Base-by-base conservation (phyloP, 495 filamentous ascomycete species). In the Neurospora discreta region DNA sequence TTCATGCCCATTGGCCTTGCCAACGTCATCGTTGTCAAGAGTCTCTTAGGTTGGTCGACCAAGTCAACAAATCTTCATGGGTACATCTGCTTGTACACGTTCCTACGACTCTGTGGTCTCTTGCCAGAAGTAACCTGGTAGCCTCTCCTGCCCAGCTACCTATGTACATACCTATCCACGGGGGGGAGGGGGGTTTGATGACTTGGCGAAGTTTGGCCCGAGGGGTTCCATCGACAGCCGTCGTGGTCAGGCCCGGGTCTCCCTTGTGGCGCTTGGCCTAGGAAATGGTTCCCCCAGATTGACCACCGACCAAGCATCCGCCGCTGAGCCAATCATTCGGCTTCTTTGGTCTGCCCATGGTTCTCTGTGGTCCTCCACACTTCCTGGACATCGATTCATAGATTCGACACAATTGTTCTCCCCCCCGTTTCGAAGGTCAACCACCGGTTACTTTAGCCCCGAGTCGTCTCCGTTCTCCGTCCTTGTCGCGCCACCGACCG, bases 401-500 rank as follows among this genome's bases (percentile, higher is more conserved):
- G 52, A 60, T 60, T 60, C 52, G 23, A 60, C 52, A 33, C 52
- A 60, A 33, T 60, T 60, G 26, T 60, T 60, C 26, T 23, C 46
- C n/a, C 44, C 23, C 23, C 26, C 52, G 52, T 60, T 60, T 60
- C 52, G 52, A 60, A 60, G 52, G 52, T 60, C 52, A 13, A 60
- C 52, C 13, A 60, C 52, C 52, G 52, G 52, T 60, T 60, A 30
- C 52, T 60, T 74, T 71, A 72, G 68, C 70, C 73, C 77, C 75
- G 70, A 76, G 73, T 74, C 74, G 72, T 15, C 30, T 52, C 26
- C 40, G 69, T 46, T 46, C 41, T 52, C 41, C 26, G 41, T 52
- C 23, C 26, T 67, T n/a, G 33, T 79, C 78, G 77, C 78, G 77
- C 78, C 78, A 79, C 78, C 70, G 36, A 52, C 42, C 20, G 26